Evolutionary conservation across 495 filamentous ascomycete species (phyloP), one percentile per base, ranked within the genome.

Genomic region (Usnea hakonensis): DNA sequence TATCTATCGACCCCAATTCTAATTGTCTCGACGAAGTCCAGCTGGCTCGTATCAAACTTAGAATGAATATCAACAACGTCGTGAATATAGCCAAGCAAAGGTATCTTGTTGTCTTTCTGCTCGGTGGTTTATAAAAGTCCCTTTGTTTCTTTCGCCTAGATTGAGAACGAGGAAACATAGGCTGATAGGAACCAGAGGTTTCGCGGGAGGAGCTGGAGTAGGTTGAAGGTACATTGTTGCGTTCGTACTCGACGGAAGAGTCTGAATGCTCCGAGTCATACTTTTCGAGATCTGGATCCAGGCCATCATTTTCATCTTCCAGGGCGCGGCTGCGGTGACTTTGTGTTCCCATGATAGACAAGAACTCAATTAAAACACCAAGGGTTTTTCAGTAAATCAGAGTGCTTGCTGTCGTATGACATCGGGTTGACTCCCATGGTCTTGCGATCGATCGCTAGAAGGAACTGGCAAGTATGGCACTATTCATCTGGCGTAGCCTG

Each of bases 51-150:
- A 88, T 80, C 55, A 95, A 78, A 30, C 77, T 82, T 41, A 88
- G 65, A 57, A 92, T 85, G 69, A 96, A 90, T 0, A 92, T 64
- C 9, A 93, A 63, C 21, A 95, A 78, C 0, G 83, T 83, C 2
- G 79, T 80, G 30, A 88, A 83, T 53, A 95, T 71, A 23, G 80
- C 82, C 37, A 89, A 75, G 65, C 88, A 90, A 41, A 94, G 80
- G 68, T 84, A 90, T 70, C 87, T 80, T 67, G 87, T 81, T 19
- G 90, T 56, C 76, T 65, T 77, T 83, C 64, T 87, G 82, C 30
- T 77, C 57, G 76, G 88, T 63, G 85, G 62, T 32, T 82, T 82
- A 66, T 87, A 87, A 58, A 79, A 76, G 55, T 79, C 75, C 8
- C 78, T 67, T 23, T 68, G 64, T 13, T 71, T 64, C 33, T 78